Evolutionary conservation across 2,329 filamentous ascomycete species (phyloP), one percentile per base, ranked within the genome.

Genomic region (Phymatotrichopsis omnivora): DNA sequence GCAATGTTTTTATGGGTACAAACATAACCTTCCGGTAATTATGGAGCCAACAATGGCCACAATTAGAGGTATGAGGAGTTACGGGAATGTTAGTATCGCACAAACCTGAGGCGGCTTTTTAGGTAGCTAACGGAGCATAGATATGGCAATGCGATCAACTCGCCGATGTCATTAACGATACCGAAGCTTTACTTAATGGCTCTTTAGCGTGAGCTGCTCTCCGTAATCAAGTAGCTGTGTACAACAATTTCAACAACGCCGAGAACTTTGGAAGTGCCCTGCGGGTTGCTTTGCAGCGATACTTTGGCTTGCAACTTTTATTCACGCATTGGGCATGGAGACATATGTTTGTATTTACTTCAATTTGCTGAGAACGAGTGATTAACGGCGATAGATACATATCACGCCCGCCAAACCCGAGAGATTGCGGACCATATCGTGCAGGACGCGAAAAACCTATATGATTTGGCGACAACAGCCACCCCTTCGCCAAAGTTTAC

Each of bases 341-440:
- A 28, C 71, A 29, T 72, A 72, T 45, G 66, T 69, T n/a, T 31
- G 16, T 11, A 23, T 34, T 12, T 8, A 32, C 20, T 2, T 27
- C 7, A 24, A 44, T 27, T 45, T 56, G 30, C 14, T 14, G 22
- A 19, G 16, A 65, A 2, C n/a, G n/a, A n/a, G n/a, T n/a, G n/a
- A n/a, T n/a, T n/a, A n/a, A n/a, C 61, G 65, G 45, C 19, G 61
- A 2, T 66, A 76, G 62, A 60, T 77, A 17, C 62, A 58, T 3
- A 58, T 75, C 14, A 79, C 75, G 0, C 72, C 74, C 0, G 65
- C 59, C 10, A 75, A 79, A 54, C 62, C 63, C 1, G 65, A 75
- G 33, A 63, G 75, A 5, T 60, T 79, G 35, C 65, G 74, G 8
- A 63, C 66, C n/a, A 65, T 78, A 1, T 73, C 69, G 5, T 76